Base-by-base conservation (phyloP, 768 basidiomycete genomes). In the Auriscalpium orientale region DNA sequence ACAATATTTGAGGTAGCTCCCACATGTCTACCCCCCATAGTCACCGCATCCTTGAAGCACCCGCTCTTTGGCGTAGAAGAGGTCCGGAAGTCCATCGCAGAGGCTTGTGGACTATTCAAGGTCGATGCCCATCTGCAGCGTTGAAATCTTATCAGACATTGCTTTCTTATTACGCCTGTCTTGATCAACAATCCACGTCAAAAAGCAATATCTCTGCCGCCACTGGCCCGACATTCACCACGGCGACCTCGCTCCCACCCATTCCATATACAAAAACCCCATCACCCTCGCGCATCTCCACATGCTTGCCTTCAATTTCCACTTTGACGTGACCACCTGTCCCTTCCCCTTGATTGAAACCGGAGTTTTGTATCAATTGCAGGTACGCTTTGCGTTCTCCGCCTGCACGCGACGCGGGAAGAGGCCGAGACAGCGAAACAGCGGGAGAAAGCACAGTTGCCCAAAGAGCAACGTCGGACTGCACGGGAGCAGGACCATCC, bases 401-500 rank as follows among this genome's bases (percentile, higher is more conserved):
- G 4, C 28, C 46, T 48, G 21, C 21, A 4, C 46, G 15, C 16
- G 46, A 48, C n/a, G 20, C 46, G 21, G 20, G 28, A 13, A 48
- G 28, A 13, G 15, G 20, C 13, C 21, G 46, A 21, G 46, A 33
- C 28, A 48, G 15, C 12, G 71, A 75, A 58, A 74, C 72, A 2
- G 76, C 77, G 0, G 76, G 71, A 1, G 77, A 71, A 11, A 91
- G 70, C 40, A 93, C 66, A 0, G 86, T 79, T 8, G 89, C 85
- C 61, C 83, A 87, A 65, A 91, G 74, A 35, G 81, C 75, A 48
- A 91, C 62, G 2, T 76, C 72, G 43, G 79, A 80, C n/a, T 82
- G 79, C 11, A 85, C 84, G 3, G 92, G 92, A 0, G 90, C 83
- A 11, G 92, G 89, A 0, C 91, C 91, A 0, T 69, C 58, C 4